Evolutionary conservation across 495 filamentous ascomycete genomes (phyloP).

Genomic region (Viridothelium virens): DNA sequence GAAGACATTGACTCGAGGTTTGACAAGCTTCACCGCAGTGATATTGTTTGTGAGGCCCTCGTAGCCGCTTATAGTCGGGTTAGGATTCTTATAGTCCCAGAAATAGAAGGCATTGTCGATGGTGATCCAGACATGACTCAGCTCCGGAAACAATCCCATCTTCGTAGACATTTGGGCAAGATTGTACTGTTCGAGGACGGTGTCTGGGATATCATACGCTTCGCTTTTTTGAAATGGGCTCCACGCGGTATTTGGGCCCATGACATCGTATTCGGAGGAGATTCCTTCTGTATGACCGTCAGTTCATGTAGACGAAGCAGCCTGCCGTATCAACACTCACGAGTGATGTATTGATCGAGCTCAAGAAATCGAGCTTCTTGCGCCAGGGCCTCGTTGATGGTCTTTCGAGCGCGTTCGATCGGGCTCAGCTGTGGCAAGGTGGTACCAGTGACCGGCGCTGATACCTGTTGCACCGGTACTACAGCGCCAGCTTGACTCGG

Average conservation of each 20-base stretch:
- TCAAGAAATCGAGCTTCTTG: constrained; percentile 78
- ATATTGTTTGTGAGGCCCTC: constrained; percentile 84
- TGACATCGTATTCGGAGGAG: constrained; percentile 85
- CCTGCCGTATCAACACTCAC: constrained; percentile 47
- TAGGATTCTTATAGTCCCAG: constrained; percentile 90
- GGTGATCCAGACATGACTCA: constrained; percentile 90
- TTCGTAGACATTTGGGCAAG: constrained; percentile 68
- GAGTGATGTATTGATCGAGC: constrained; percentile 79
- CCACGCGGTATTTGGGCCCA: constrained; percentile 56
- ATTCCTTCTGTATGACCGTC: constrained; percentile 54
- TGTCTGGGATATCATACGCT: constrained; percentile 78
- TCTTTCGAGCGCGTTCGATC: constrained; percentile 69
- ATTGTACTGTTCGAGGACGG: constrained; percentile 85
- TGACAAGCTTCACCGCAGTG: constrained; percentile 71
- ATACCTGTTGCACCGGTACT: neutral
- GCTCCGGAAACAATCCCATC: constrained; percentile 87
- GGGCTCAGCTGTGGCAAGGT: constrained; percentile 43
- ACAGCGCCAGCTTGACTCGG: neutral
- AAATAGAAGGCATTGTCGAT: constrained; percentile 95
- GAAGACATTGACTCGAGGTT: constrained; percentile 75
- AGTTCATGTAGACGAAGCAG: constrained; percentile 7
- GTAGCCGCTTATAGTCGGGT: constrained; percentile 82
- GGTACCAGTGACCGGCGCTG: neutral
- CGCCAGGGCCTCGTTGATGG: constrained; percentile 69
- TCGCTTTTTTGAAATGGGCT: constrained; percentile 77